Evolutionary conservation across 352 stramenopile genomes (phyloP), one percentile per base, ranked within the genome.

Genomic region (Phytophthora pisi): DNA sequence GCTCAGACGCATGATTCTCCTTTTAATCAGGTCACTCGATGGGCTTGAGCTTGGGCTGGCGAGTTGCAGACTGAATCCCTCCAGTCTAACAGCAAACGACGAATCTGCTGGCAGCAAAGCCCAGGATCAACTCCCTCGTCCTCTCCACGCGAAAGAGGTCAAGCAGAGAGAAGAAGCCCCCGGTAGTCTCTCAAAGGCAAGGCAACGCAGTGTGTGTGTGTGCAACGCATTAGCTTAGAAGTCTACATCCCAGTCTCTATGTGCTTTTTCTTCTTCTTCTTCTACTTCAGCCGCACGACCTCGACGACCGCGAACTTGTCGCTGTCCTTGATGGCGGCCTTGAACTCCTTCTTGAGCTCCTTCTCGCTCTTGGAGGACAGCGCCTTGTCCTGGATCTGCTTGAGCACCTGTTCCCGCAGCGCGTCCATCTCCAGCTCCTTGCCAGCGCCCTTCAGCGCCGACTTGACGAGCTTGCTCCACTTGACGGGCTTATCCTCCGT

Each of bases 381-480:
- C 46, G 85, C 60, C 47, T 85, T 76, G 11, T 79, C 66, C 47
- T 74, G 58, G 18, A 92, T 72, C 10, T 81, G 58, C 20, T 71
- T 68, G 16, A 93, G 43, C 30, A 90, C 62, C 47, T 86, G 68
- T 0, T 82, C 69, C 50, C 72, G 74, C 42, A 94, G 75, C 54
- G 42, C 49, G 49, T 76, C 70, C 49, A 91, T 68, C 16, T 94
- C 81, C 56, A 94, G 52, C 54, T 90, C 64, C 51, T 81, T 85
- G 11, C 45, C 66, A 24, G 76, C 49, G 13, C 68, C 79, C 66
- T 91, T 91, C 8, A 92, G 61, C 56, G 68, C 61, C 23, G 64
- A 57, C 56, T 88, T 89, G 40, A 94, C 81, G 0, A 91, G 64
- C 62, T 94, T 92, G 50, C 65, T 57, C 86, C 84, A 94, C 64